Percentiles rank a stretch among this genome's conserved stretches.
These are phyloP conservation scores for Calonectria montana DNA, from an alignment of 2,329 filamentous ascomycete genomes.

Conservation along the genomic window DNA sequence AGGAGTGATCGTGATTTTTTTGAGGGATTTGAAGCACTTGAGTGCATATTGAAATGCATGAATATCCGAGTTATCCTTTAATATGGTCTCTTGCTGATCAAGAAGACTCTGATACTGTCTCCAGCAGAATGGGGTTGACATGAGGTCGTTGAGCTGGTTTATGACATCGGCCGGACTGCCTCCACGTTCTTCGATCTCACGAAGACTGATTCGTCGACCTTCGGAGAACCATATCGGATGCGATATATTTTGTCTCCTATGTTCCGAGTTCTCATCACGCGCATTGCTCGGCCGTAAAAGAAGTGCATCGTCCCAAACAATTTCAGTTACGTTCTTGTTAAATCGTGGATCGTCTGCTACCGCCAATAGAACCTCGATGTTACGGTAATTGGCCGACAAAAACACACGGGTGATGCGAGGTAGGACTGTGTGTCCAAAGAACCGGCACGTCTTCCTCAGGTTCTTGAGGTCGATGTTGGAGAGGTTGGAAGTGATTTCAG, in stretches of 20 bases:
- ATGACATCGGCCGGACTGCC: not conserved
- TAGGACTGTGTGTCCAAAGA: not conserved
- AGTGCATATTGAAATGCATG: not conserved
- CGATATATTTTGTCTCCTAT: fast-evolving
- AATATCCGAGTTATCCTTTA: not conserved
- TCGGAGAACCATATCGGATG: not conserved
- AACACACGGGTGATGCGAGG: not conserved
- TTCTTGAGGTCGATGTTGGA: not conserved
- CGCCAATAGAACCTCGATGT: not conserved
- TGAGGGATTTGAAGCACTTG: not conserved
- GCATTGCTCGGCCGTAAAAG: not conserved
- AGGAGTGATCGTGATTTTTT: not conserved
- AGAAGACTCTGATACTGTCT: not conserved
- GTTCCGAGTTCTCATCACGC: not conserved
- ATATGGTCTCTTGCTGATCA: not conserved
- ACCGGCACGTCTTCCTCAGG: not conserved
- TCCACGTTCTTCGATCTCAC: not conserved
- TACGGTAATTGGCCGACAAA: not conserved
- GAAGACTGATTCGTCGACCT: not conserved
- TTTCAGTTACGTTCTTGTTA: not conserved
- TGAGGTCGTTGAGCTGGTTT: not conserved
- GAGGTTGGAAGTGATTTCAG: not conserved
- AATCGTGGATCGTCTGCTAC: not conserved
- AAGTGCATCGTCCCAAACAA: not conserved
- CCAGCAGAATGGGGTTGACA: not conserved